These are phyloP conservation scores for Trichoderma asperelloides DNA, from an alignment of 495 filamentous ascomycete species.

Conservation along the genomic window DNA sequence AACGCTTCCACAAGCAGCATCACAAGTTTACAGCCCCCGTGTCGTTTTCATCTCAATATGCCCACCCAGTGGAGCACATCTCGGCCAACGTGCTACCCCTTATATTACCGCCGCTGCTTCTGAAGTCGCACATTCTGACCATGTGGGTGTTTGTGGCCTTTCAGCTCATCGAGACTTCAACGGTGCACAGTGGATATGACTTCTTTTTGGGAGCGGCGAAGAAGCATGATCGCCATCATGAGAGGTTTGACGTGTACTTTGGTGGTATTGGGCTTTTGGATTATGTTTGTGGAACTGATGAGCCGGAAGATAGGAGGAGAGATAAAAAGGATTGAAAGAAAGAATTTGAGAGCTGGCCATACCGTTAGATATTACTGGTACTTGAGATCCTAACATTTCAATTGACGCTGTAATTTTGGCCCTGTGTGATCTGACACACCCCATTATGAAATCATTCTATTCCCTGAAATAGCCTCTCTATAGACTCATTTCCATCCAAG, in stretches of 20 bases:
- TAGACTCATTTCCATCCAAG: no score
- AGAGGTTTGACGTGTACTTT: conserved; percentile 33
- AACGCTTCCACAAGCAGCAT: conserved; percentile 46
- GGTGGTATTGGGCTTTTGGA: conserved; percentile 33
- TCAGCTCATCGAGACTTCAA: conserved; percentile 40
- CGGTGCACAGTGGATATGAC: conserved; percentile 49
- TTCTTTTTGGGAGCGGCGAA: conserved; percentile 33
- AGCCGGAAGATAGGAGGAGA: conserved; percentile 1
- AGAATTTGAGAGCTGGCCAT: no score
- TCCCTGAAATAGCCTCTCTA: no score
- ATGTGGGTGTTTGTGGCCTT: conserved; percentile 41
- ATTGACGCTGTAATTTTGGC: no score
- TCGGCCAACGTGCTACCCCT: conserved; percentile 47
- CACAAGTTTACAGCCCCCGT: conserved; percentile 51
- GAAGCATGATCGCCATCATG: conserved; percentile 47
- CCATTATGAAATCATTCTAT: no score
- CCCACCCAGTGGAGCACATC: conserved; percentile 50
- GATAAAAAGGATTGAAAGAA: background rate
- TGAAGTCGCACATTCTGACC: conserved; percentile 40
- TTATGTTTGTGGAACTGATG: conserved; percentile 35
- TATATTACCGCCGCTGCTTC: conserved; percentile 39
- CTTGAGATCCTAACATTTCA: no score
- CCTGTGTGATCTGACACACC: no score
- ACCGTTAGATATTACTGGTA: no score
- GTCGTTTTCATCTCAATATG: conserved; percentile 49